Percentiles rank a stretch among this genome's conserved stretches.
These are phyloP conservation scores for Pyrenophora teres DNA, from an alignment of 2,329 filamentous ascomycete species.

Conservation along the genomic window DNA sequence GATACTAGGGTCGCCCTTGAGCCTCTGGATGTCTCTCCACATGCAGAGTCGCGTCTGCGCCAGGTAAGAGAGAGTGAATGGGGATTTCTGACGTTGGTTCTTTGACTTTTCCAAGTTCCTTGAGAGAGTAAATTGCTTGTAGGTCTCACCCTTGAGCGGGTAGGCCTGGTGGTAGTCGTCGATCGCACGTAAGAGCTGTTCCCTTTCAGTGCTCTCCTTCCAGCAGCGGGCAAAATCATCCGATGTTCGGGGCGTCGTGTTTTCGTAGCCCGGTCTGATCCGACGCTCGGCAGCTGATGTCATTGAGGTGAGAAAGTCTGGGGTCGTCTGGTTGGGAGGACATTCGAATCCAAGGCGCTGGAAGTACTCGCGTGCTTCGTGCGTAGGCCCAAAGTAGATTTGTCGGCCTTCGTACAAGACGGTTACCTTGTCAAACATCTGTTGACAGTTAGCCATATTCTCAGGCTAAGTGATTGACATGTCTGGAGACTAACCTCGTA, in stretches of 20 bases:
- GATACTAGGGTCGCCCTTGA: conserved; percentile 49
- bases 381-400: conserved; percentile 68
- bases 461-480: neutral
- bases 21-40: conserved; percentile 3
- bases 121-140: conserved; percentile 40
- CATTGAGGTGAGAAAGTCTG: conserved; percentile 75
- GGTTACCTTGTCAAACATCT: conserved; percentile 25
- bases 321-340: conserved; percentile 61
- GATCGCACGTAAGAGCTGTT: conserved; percentile 49
- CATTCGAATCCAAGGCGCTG: conserved; percentile 66
- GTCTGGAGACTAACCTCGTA: conserved; percentile 56
- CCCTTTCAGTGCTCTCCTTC: conserved; percentile 48
- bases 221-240: conserved; percentile 57
- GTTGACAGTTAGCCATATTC: neutral
- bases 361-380: conserved; percentile 69
- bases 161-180: conserved; percentile 53
- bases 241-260: conserved; percentile 47
- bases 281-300: conserved; percentile 51
- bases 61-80: conserved; percentile 55
- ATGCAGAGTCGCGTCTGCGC: conserved; percentile 9
- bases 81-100: conserved; percentile 59
- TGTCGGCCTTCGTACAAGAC: conserved; percentile 64
- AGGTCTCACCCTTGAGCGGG: conserved; percentile 48
- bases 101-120: conserved; percentile 52
- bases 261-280: conserved; percentile 45